These are phyloP conservation scores for Tolypocladium ophioglossoides DNA, from an alignment of 2,329 filamentous ascomycete genomes.

Conservation along the genomic window DNA sequence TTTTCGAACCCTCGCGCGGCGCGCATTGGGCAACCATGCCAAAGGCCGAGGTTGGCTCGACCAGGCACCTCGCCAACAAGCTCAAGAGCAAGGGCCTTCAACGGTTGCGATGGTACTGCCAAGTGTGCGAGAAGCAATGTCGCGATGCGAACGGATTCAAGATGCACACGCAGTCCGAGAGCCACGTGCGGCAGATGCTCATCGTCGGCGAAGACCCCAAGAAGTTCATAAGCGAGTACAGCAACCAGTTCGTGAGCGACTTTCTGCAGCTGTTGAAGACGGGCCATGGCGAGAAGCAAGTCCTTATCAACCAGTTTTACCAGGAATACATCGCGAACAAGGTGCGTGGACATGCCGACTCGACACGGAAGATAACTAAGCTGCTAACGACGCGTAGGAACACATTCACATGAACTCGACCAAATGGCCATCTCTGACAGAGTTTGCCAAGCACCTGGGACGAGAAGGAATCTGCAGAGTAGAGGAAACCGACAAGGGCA, in stretches of 20 bases:
- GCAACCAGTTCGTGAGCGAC: constrained; percentile 68
- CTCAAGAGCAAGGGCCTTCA: constrained; percentile 74
- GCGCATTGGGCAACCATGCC: constrained; percentile 50
- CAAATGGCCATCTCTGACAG: constrained; percentile 76
- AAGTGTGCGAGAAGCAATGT: constrained; percentile 55
- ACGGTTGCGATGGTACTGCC: constrained; percentile 84
- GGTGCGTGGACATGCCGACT: neutral
- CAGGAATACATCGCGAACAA: constrained; percentile 85
- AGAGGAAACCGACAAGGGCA: constrained; percentile 76
- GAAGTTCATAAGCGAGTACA: constrained; percentile 74
- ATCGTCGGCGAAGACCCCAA: constrained; percentile 79
- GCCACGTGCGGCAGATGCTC: constrained; percentile 81
- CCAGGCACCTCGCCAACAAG: constrained; percentile 85
- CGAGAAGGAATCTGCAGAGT: constrained; percentile 81
- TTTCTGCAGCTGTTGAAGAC: constrained; percentile 71
- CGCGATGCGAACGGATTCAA: constrained; percentile 88
- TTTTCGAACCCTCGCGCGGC: neutral
- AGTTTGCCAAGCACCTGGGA: constrained; percentile 81
- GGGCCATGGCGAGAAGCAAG: constrained; percentile 79
- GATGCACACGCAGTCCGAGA: constrained; percentile 76
- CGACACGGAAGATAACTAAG: neutral
- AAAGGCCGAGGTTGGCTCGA: constrained; percentile 82
- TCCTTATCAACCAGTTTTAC: constrained; percentile 89
- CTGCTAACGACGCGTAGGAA: constrained; percentile 26
- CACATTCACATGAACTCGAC: constrained; percentile 94